Base-by-base conservation (phyloP, 371 early-diverging fungal species). In the Mucor plumbeus region DNA sequence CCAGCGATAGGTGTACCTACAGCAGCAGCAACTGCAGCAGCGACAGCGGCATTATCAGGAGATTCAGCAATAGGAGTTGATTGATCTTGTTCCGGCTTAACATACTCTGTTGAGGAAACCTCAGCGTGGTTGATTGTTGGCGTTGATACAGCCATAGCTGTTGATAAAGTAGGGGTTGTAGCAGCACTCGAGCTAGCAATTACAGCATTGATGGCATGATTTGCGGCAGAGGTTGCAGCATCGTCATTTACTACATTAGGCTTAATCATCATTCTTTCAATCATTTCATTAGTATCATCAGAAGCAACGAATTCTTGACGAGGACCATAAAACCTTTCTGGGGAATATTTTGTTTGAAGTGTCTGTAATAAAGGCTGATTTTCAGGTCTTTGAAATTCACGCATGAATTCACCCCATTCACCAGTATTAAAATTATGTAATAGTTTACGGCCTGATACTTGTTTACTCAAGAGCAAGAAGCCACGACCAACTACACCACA, bases 351-450 rank as follows among this genome's bases (percentile, higher is more conserved):
- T 15, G 72, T 62, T 68, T 81, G 79, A n/a, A 81, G 54, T 0
- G 70, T 77, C 14, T 79, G 76, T 26, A 81, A 56, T 19, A 81
- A 50, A 5, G 70, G 59, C 14, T 75, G 75, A 31, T 71, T 79
- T 57, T 81, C 80, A 15, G 78, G 78, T 1, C 63, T 74, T 60
- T 74, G 68, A 35, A 83, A 76, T 38, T 83, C 84, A 31, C 75
- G 76, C 72, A 81, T 78, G 36, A 83, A 81, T 14, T 78, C 78
- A 50, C 68, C 67, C 84, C 84, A 83, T 61, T 83, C 84, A 34
- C 73, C 75, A 17, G 84, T 75, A 59, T 81, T 83, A 34, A 83
- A 83, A n/a, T 79, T 81, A 48, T 83, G 84, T 13, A 83, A 61
- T 19, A 83, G 61, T 54, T 83, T 83, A 15, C 84, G 84, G 14